Percentiles rank a stretch among this genome's conserved stretches.
phyloP scores from a whole-genome alignment of 768 basidiomycete species.

The Termitomyces eurrhizus region DNA sequence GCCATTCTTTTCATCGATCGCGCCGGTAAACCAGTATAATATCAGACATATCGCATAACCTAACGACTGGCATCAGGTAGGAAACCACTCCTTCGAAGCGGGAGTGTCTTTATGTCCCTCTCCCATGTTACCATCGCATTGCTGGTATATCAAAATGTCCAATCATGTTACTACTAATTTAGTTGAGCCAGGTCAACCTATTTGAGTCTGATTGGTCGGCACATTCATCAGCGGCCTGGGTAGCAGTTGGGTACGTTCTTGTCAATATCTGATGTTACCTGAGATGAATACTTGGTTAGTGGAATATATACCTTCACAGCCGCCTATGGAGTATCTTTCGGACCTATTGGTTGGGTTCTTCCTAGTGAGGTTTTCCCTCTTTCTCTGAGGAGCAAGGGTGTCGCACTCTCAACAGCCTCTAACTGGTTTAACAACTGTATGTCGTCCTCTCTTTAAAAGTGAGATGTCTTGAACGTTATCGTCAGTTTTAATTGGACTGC shows the following conservation, averaged over 20 bases:
- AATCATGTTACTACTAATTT: not conserved
- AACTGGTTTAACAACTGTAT: constrained; percentile 83
- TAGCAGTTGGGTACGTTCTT: constrained; percentile 55
- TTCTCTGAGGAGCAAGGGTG: constrained; percentile 76
- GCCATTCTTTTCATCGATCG: constrained; percentile 69
- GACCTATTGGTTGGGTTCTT: constrained; percentile 81
- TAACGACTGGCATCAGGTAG: constrained; percentile 39
- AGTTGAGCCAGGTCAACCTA: constrained; percentile 34
- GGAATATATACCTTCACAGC: constrained; percentile 73
- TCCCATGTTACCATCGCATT: constrained; percentile 65
- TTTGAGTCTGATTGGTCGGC: constrained; percentile 56
- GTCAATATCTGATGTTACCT: not conserved
- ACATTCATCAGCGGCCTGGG: constrained; percentile 60
- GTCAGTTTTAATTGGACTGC: constrained; percentile 69
- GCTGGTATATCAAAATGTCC: constrained; percentile 37
- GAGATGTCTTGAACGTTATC: not conserved
- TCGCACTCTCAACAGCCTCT: constrained; percentile 79
- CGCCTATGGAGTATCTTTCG: constrained; percentile 74
- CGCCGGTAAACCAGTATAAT: constrained; percentile 37
- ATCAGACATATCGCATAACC: not conserved
- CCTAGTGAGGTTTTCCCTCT: constrained; percentile 82
- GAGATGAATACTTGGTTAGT: constrained; percentile 24
- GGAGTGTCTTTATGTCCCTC: constrained; percentile 58
- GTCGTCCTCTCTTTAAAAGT: constrained; percentile 14
- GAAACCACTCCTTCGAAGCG: constrained; percentile 60